phyloP scores from a whole-genome alignment of 352 stramenopile species.

The Elongisporangium prolatum region DNA sequence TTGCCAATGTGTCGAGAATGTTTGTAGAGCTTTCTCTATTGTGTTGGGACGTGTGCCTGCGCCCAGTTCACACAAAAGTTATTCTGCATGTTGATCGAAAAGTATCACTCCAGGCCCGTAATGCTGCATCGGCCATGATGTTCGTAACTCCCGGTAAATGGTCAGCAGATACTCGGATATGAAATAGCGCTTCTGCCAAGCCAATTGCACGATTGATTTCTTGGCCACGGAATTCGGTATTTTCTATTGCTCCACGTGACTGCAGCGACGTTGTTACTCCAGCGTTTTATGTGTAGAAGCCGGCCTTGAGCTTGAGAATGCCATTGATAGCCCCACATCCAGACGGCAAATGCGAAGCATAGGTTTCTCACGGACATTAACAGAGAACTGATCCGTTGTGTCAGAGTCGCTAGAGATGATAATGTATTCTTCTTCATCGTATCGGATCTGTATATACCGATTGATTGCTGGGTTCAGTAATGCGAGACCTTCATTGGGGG shows the following conservation, averaged over 20 bases:
- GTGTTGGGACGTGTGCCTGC: conserved; percentile 2
- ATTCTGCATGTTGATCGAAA: conserved; percentile 8
- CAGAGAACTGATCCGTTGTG: conserved; percentile 9
- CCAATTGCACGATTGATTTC: conserved; percentile 30
- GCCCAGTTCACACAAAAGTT: conserved; percentile 9
- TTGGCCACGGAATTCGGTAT: conserved; percentile 8
- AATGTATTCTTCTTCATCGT: neutral
- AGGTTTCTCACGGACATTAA: conserved; percentile 29
- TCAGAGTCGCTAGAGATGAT: neutral
- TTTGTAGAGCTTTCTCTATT: conserved; percentile 16
- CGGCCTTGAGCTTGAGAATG: neutral
- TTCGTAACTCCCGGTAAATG: conserved; percentile 16
- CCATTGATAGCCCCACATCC: conserved; percentile 16
- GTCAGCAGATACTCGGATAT: conserved; percentile 5
- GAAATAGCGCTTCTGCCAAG: conserved; percentile 10
- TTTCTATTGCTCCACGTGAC: conserved; percentile 17
- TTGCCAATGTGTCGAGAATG: conserved; percentile 11
- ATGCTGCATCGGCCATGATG: conserved; percentile 22
- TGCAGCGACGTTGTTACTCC: conserved; percentile 22
- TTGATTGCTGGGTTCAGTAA: too few relatives aligned
- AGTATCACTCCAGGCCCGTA: conserved; percentile 12
- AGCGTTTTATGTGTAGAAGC: conserved; percentile 12
- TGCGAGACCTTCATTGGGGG: too few relatives aligned
- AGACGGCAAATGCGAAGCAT: conserved; percentile 13
- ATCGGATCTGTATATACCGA: too few relatives aligned